Evolutionary conservation across 176 grass and related monocot species (phyloP), one percentile per base, ranked within the genome.

Genomic region (Bolboschoenus planiculmis): DNA sequence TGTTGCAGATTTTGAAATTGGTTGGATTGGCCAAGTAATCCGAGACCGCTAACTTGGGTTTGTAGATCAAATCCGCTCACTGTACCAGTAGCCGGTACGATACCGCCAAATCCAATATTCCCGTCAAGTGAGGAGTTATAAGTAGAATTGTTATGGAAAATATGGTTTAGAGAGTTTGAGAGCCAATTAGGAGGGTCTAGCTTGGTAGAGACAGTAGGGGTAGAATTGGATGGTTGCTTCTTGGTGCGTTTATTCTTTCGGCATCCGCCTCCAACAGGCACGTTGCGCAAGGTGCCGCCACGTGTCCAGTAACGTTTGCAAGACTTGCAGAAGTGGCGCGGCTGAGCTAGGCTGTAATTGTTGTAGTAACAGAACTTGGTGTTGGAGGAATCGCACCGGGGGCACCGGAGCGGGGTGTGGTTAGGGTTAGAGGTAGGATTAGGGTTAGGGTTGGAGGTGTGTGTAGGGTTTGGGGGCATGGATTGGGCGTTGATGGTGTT

Each of bases 351-450:
- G 80, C 91, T 93, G 89, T 99, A 99, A 83, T 99, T 99, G 93
- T 99, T 99, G 93, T 91, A 99, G 97, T 99, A 99, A 90, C 97
- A 99, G 86, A 99, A 99, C 86, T 99, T 99, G 86, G 97, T 99
- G 88, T 99, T 99, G 15, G 93, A 83, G n/a, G 97, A 99, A 76
- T 96, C 91, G 61, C 97, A 99, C 3, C 97, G 88, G 43, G 97
- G 97, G 83, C 97, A 99, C 50, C 85, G 80, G 63, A 93, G 85
- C 40, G 86, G 84, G 71, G 86, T 79, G 11, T 90, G 85, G 11
- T 86, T 71, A 78, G 88, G 86, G 78, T 89, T 87, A 53, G 72
- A 20, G 3, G 82, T 63, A 2, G 87, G 83, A 10, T 78, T 78
- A 40, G 50, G 78, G 7, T 74, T 48, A 21, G 85, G 79, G 47